Conservation (phyloP, 768 basidiomycete species). For the Hemileccinum impolitum region DNA sequence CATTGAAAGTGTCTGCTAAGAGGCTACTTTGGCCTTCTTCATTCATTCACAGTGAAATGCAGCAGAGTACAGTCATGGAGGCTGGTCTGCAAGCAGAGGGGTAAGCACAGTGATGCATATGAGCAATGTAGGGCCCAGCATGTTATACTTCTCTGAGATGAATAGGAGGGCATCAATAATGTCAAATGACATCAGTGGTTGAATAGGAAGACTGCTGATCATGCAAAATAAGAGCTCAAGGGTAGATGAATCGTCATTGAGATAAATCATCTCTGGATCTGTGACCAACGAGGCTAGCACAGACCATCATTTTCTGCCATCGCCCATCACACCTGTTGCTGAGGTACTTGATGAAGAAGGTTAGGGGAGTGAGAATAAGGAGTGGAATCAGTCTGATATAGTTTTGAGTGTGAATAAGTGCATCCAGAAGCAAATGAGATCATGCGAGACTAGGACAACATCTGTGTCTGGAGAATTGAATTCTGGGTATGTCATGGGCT, state of each 20-base stretch:
- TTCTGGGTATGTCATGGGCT: slow-evolving; percentile 39
- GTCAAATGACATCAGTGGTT: slow-evolving; percentile 48
- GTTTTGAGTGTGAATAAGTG: slow-evolving; percentile 57
- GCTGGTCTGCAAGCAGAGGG: too few relatives aligned
- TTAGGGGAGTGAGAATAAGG: slow-evolving; percentile 59
- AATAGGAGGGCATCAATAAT: slow-evolving; percentile 52
- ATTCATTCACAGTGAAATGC: slow-evolving; percentile 60
- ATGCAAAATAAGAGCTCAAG: slow-evolving; percentile 58
- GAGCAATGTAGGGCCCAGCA: slow-evolving; percentile 60
- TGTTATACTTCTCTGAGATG: slow-evolving; percentile 68
- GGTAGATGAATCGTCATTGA: slow-evolving; percentile 54
- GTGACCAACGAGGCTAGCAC: too few relatives aligned
- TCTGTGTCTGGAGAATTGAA: slow-evolving; percentile 56
- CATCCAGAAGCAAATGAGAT: slow-evolving; percentile 51
- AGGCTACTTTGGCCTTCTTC: slow-evolving; percentile 51
- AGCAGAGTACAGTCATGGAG: slow-evolving; percentile 51
- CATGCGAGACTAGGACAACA: slow-evolving; percentile 45
- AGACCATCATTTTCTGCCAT: neutral
- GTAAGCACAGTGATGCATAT: slow-evolving; percentile 56
- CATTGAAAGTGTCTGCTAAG: slow-evolving; percentile 50
- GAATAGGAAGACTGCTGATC: slow-evolving; percentile 56
- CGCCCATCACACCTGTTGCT: neutral
- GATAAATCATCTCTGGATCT: too few relatives aligned
- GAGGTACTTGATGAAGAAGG: too few relatives aligned
- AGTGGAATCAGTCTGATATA: slow-evolving; percentile 55